These are phyloP conservation scores for Apophysomyces variabilis DNA, from an alignment of 371 early-diverging fungal species.

Conservation along the genomic window DNA sequence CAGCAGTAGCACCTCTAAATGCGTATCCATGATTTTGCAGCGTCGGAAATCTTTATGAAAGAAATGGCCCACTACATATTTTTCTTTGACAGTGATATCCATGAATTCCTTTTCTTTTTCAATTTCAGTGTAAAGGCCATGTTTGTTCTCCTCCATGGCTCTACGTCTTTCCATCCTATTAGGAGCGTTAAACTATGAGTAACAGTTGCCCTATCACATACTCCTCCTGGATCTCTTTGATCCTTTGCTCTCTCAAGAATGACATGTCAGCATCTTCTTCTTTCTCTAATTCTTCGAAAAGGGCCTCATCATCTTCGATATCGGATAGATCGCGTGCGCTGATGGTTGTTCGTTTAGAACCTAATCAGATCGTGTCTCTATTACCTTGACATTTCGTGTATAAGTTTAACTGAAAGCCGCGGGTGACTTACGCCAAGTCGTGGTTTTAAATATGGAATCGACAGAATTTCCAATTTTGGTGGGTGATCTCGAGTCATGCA, in stretches of 20 bases:
- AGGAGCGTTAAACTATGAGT: not conserved
- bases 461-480: not conserved
- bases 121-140: conserved; percentile 86
- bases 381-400: not conserved
- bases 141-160: conserved; percentile 65
- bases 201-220: conserved; percentile 23
- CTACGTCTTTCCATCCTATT: conserved; percentile 62
- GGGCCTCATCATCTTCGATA: conserved; percentile 62
- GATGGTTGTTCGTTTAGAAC: not conserved
- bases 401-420: not conserved
- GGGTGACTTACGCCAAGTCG: conserved; percentile 5
- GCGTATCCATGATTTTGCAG: conserved; percentile 93
- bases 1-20: conserved; percentile 67
- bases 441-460: not conserved
- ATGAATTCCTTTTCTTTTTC: conserved; percentile 87
- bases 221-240: conserved; percentile 69
- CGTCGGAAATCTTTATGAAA: conserved; percentile 91
- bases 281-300: conserved; percentile 69
- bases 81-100: conserved; percentile 77
- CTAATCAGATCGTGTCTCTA: not conserved
- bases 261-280: conserved; percentile 62
- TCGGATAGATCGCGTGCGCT: conserved; percentile 23
- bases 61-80: conserved; percentile 86
- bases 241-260: conserved; percentile 62
- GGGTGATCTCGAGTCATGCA: too few relatives aligned